Conservation (phyloP, 1,284 basidiomycete species). For the Boletellus deceptivus region DNA sequence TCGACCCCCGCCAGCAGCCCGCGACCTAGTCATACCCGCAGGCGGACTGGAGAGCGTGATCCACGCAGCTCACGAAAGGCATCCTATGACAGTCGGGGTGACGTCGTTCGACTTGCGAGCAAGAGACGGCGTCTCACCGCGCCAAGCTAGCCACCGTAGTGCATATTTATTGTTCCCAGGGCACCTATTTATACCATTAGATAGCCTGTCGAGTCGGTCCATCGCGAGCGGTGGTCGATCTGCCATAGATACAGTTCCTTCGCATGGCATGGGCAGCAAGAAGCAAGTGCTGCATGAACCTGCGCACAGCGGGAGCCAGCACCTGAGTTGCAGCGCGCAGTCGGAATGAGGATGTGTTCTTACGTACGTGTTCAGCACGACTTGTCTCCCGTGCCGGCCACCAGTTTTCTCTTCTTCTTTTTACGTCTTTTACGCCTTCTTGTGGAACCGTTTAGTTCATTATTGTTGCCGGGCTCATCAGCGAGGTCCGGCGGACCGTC, state of each 20-base stretch:
- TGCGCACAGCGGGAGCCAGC: not conserved
- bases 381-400: constrained; percentile 13
- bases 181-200: constrained; percentile 22
- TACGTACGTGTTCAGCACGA: constrained; percentile 20
- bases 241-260: constrained; percentile 1
- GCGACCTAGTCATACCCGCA: constrained; percentile 19
- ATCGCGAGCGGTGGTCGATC: not conserved
- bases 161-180: constrained; percentile 21
- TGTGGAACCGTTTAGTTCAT: constrained; percentile 31
- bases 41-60: constrained; percentile 1
- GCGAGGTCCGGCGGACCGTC: constrained; percentile 43
- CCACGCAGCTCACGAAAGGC: constrained; percentile 20
- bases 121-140: constrained; percentile 7
- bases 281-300: not conserved
- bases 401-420: constrained; percentile 45
- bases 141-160: constrained; percentile 1
- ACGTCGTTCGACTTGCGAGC: constrained; percentile 2
- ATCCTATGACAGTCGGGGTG: constrained; percentile 15
- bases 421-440: constrained; percentile 56
- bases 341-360: constrained; percentile 1
- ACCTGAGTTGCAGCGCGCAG: constrained; percentile 2
- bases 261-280: not conserved
- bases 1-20: constrained; percentile 15
- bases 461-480: constrained; percentile 34
- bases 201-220: constrained; percentile 5